phyloP scores from a whole-genome alignment of 352 stramenopile genomes.

The Pythium myriotylum region DNA sequence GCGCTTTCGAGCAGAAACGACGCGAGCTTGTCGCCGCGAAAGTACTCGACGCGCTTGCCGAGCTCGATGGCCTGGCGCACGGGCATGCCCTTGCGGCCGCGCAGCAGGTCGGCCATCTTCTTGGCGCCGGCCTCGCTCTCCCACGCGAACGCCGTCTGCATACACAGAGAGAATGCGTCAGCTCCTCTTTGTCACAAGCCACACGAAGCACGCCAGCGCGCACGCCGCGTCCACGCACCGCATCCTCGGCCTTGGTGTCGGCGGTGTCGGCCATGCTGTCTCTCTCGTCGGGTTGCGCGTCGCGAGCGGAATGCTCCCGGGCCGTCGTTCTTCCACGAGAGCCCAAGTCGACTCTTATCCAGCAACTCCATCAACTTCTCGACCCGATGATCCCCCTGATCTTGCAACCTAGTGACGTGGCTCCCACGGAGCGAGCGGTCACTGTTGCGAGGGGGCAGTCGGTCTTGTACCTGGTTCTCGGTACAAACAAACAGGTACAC shows the following conservation, averaged over 20 bases:
- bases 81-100: constrained; percentile 85
- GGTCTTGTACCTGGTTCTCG: too few species aligned
- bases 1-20: constrained; percentile 83
- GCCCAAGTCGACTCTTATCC: constrained; percentile 3
- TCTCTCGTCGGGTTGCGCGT: too few species aligned
- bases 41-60: constrained; percentile 92
- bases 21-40: constrained; percentile 88
- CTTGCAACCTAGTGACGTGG: constrained; percentile 31
- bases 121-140: constrained; percentile 74
- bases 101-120: constrained; percentile 85
- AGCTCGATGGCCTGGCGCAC: constrained; percentile 89
- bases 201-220: too few species aligned
- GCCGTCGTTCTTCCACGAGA: too few species aligned
- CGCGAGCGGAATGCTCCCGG: too few species aligned
- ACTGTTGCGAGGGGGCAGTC: constrained; percentile 11
- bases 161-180: neutral
- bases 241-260: neutral
- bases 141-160: constrained; percentile 49
- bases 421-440: constrained; percentile 6
- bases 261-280: constrained; percentile 14
- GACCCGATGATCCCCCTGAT: neutral
- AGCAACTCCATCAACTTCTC: constrained; percentile 2
- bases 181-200: too few species aligned
- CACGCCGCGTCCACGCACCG: too few species aligned
- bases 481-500: constrained; percentile 20